Percentiles rank a stretch among this genome's conserved stretches.
Conservation (phyloP, 441 rosid genomes). For the Syzygium syzygioides region DNA sequence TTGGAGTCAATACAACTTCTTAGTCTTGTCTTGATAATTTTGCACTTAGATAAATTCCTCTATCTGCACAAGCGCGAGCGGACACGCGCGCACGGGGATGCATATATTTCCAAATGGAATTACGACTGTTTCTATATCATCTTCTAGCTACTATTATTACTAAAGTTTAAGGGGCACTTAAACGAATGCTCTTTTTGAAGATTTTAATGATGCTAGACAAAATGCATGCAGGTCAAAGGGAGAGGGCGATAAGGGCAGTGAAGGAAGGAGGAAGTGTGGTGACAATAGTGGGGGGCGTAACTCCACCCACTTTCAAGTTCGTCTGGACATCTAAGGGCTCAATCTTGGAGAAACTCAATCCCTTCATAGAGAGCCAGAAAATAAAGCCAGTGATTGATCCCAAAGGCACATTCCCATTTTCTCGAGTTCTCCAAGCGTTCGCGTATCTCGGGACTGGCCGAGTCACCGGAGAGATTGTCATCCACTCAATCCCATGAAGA, state of each 20-base stretch:
- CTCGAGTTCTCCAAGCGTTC: not conserved
- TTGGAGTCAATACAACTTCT: not conserved
- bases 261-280: slow-evolving; percentile 4
- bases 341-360: not conserved
- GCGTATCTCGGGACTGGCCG: not conserved
- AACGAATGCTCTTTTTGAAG: not conserved
- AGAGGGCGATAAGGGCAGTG: slow-evolving; percentile 5
- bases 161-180: not conserved
- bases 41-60: not conserved
- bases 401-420: not conserved
- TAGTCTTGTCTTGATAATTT: not conserved
- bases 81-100: not conserved
- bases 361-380: not conserved
- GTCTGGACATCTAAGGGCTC: not conserved
- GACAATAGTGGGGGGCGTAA: not conserved
- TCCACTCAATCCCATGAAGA: not conserved
- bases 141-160: not conserved
- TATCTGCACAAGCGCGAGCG: too few species aligned
- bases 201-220: not conserved
- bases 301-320: not conserved
- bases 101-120: not conserved
- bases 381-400: slow-evolving; percentile 9
- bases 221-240: not conserved
- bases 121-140: not conserved
- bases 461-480: not conserved